These are phyloP conservation scores for Salvia sclarea DNA, from an alignment of 305 asterid species.

Conservation along the genomic window DNA sequence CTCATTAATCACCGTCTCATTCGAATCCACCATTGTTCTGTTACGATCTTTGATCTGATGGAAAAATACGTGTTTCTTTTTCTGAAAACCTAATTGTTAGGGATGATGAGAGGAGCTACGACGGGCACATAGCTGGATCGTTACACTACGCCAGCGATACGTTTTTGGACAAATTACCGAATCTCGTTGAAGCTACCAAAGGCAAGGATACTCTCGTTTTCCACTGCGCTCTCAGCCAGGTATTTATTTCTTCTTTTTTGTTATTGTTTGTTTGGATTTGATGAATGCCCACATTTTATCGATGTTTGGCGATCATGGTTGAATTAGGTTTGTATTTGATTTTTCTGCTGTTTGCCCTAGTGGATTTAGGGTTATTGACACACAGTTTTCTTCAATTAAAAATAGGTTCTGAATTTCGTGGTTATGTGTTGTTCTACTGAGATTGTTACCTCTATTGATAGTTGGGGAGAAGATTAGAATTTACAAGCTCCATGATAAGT, in stretches of 20 bases:
- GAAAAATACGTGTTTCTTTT: background rate
- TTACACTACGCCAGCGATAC: slow-evolving; percentile 81
- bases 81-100: slow-evolving; percentile 31
- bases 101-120: slow-evolving; percentile 85
- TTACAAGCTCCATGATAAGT: background rate
- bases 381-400: background rate
- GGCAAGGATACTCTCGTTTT: slow-evolving; percentile 87
- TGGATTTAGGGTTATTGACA: slow-evolving; percentile 1
- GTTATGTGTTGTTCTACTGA: background rate
- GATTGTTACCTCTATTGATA: background rate
- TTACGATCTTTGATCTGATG: background rate
- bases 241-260: background rate
- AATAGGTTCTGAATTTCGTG: background rate
- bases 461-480: background rate
- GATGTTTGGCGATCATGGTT: background rate
- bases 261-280: background rate
- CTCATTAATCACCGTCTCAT: background rate
- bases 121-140: slow-evolving; percentile 93
- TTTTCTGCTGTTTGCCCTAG: background rate
- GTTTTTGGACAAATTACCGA: slow-evolving; percentile 66
- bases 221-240: slow-evolving; percentile 99
- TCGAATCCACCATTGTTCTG: no score
- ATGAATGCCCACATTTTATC: no score
- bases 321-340: no score
- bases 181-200: slow-evolving; percentile 62